These are phyloP conservation scores for Fusarium citri DNA, from an alignment of 2,329 filamentous ascomycete species.

Conservation along the genomic window DNA sequence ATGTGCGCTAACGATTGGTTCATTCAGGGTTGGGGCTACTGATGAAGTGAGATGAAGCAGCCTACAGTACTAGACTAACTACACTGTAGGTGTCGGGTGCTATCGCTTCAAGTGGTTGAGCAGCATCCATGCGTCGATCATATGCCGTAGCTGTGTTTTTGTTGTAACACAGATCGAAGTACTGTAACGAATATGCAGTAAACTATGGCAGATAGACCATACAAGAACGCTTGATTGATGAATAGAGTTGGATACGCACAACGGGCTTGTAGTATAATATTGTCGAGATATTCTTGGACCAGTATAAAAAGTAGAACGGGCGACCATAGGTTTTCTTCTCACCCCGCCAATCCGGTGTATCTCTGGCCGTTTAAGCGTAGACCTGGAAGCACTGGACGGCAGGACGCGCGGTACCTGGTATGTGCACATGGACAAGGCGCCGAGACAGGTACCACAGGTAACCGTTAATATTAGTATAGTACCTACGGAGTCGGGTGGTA, in stretches of 20 bases:
- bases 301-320: no score
- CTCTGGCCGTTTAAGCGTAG: constrained; percentile 13
- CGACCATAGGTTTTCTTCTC: no score
- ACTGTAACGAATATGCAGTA: not conserved
- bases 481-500: not conserved
- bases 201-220: not conserved
- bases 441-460: constrained; percentile 17
- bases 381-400: not conserved
- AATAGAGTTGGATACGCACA: not conserved
- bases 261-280: not conserved
- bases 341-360: constrained; percentile 24
- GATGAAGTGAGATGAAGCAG: not conserved
- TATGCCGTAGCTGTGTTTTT: constrained; percentile 5
- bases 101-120: constrained; percentile 19
- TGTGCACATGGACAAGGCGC: constrained; percentile 15
- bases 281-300: not conserved
- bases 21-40: constrained; percentile 15
- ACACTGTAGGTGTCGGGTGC: not conserved
- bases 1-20: constrained; percentile 51
- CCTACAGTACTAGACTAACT: not conserved
- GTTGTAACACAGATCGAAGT: constrained; percentile 5
- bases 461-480: no score
- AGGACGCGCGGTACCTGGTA: constrained; percentile 23
- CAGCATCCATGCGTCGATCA: constrained; percentile 38
- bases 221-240: not conserved